phyloP scores from a whole-genome alignment of 139 green algal genomes.

The Picochlorum sp. region DNA sequence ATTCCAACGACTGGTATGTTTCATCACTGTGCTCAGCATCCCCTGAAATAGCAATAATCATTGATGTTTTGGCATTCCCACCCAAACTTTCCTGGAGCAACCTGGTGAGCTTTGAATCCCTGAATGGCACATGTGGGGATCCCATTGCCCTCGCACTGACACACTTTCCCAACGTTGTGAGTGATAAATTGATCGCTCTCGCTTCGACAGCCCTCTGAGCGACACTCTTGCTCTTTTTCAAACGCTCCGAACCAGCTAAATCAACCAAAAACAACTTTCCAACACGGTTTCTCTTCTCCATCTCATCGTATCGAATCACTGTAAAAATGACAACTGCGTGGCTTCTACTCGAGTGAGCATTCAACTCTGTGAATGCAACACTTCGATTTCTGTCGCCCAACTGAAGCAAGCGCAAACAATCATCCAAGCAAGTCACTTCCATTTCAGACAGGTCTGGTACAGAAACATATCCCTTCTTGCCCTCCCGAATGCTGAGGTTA shows the following conservation, averaged over 20 bases:
- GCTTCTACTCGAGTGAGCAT: conserved; percentile 66
- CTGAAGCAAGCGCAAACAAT: conserved; percentile 76
- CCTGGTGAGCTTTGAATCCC: conserved; percentile 76
- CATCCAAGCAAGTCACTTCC: conserved; percentile 44
- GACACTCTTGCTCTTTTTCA: conserved; percentile 68
- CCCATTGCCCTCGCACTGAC: conserved; percentile 46
- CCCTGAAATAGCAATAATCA: conserved; percentile 52
- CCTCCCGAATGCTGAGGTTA: conserved; percentile 74
- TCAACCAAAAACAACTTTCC: conserved; percentile 95
- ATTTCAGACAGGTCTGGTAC: conserved; percentile 60
- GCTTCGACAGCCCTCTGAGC: conserved; percentile 58
- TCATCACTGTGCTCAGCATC: conserved; percentile 62
- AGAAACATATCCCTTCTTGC: conserved; percentile 59
- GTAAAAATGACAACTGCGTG: conserved; percentile 79
- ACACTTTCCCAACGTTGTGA: conserved; percentile 62
- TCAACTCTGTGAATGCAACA: conserved; percentile 48
- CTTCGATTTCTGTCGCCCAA: conserved; percentile 64
- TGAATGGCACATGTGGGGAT: conserved; percentile 56
- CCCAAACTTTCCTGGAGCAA: conserved; percentile 58
- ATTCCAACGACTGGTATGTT: conserved; percentile 68
- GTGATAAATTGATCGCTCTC: conserved; percentile 63
- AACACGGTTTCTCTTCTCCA: conserved; percentile 27
- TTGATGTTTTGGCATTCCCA: conserved; percentile 47
- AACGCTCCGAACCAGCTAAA: conserved; percentile 86
- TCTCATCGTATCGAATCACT: conserved; percentile 50